Conservation (phyloP, 2,329 filamentous ascomycete genomes). For the Sordariomycetes sp. region DNA sequence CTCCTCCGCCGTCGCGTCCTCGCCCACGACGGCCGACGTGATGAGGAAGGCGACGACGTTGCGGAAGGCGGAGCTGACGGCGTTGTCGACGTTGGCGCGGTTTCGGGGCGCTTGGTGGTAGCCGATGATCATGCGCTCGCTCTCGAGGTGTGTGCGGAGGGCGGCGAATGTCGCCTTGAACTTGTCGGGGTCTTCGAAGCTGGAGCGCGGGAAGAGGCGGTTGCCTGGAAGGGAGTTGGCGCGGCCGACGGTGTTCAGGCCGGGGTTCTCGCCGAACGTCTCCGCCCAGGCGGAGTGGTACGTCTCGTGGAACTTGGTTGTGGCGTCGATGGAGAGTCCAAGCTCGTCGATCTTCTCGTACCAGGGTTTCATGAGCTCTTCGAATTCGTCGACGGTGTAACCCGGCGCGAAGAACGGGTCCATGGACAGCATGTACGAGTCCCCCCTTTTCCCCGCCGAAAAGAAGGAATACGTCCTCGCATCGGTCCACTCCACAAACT, state of each 20-base stretch:
- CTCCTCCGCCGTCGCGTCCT: background rate
- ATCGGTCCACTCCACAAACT: conserved; percentile 34
- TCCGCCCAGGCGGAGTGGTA: conserved; percentile 6
- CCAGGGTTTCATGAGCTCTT: conserved; percentile 29
- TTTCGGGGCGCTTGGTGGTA: conserved; percentile 9
- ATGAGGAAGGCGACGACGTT: conserved; percentile 2
- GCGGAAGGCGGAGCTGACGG: conserved; percentile 2
- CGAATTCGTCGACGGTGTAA: conserved; percentile 17
- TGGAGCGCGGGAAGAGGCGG: conserved; percentile 9
- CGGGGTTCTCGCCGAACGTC: conserved; percentile 8
- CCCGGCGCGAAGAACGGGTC: conserved; percentile 7
- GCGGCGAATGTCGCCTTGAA: conserved; percentile 8
- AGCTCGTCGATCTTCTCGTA: conserved; percentile 13
- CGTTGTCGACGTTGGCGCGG: conserved; percentile 4
- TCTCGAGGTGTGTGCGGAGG: background rate
- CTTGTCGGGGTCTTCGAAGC: conserved; percentile 7
- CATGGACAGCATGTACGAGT: background rate
- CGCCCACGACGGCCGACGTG: background rate
- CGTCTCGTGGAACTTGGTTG: conserved; percentile 4
- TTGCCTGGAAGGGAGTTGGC: conserved; percentile 4
- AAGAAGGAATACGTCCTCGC: conserved; percentile 22
- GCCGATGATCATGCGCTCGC: background rate
- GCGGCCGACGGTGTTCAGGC: conserved; percentile 5
- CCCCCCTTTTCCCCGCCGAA: background rate
- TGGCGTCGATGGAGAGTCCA: conserved; percentile 7